Evolutionary conservation across 768 basidiomycete genomes (phyloP).

Genomic region (Mycena indigotica): DNA sequence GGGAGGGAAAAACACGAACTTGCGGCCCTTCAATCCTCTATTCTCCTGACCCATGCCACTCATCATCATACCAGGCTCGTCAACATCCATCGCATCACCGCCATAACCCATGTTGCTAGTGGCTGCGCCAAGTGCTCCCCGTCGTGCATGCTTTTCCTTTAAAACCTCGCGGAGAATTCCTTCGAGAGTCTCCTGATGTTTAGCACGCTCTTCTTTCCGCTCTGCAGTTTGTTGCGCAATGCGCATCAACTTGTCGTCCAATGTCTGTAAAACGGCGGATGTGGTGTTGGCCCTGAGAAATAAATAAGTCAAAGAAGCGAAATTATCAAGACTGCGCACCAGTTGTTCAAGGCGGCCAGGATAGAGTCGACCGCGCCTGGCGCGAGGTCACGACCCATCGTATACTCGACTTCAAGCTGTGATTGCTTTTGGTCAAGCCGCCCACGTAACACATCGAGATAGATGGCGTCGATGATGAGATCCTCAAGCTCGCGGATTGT

Average conservation of each 20-base stretch:
- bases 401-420: conserved; percentile 89
- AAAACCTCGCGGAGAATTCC: conserved; percentile 61
- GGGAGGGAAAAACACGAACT: conserved; percentile 43
- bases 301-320: conserved; percentile 8
- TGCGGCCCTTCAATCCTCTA: conserved; percentile 58
- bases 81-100: conserved; percentile 62
- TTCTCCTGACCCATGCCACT: conserved; percentile 30
- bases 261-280: conserved; percentile 64
- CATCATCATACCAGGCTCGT: conserved; percentile 43
- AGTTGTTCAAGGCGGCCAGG: conserved; percentile 63
- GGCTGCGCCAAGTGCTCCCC: conserved; percentile 19
- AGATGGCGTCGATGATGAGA: conserved; percentile 95
- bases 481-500: conserved; percentile 91
- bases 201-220: conserved; percentile 45
- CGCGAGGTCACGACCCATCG: conserved; percentile 89
- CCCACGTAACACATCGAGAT: conserved; percentile 84
- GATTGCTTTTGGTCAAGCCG: conserved; percentile 92
- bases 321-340: conserved; percentile 44
- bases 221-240: conserved; percentile 49
- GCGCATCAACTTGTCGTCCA: conserved; percentile 67
- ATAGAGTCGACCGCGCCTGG: conserved; percentile 66
- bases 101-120: conserved; percentile 32
- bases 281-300: conserved; percentile 68
- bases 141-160: conserved; percentile 54
- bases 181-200: conserved; percentile 59